phyloP scores from a whole-genome alignment of 441 rosid species.

The Cnidoscolus chayamansa region DNA sequence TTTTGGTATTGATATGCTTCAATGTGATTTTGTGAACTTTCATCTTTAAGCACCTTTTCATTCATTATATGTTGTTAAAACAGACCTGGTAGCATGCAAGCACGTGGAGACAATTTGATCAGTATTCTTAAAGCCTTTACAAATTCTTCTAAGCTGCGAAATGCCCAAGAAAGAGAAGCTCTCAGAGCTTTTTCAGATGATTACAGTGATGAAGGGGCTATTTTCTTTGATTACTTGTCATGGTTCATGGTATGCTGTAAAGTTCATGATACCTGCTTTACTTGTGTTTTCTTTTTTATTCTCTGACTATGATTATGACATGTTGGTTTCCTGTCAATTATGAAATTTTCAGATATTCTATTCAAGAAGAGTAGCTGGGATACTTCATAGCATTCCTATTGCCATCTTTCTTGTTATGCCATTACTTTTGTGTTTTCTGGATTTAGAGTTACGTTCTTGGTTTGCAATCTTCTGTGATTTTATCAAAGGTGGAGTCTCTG shows the following conservation, averaged over 20 bases:
- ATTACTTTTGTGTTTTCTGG: slow-evolving; percentile 48
- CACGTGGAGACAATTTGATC: slow-evolving; percentile 90
- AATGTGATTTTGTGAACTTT: slow-evolving; percentile 19
- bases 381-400: slow-evolving; percentile 74
- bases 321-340: slow-evolving; percentile 14
- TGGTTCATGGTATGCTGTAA: slow-evolving; percentile 58
- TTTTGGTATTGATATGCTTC: slow-evolving; percentile 53
- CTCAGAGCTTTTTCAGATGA: slow-evolving; percentile 34
- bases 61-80: slow-evolving; percentile 33
- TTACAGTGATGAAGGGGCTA: slow-evolving; percentile 59
- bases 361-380: slow-evolving; percentile 63
- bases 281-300: slow-evolving; percentile 8
- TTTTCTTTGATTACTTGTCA: slow-evolving; percentile 93
- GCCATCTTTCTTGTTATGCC: slow-evolving; percentile 63
- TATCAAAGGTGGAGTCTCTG: slow-evolving; percentile 59
- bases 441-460: slow-evolving; percentile 40
- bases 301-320: neutral
- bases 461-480: slow-evolving; percentile 56
- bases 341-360: slow-evolving; percentile 65
- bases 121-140: slow-evolving; percentile 71
- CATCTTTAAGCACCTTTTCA: slow-evolving; percentile 34
- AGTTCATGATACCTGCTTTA: slow-evolving; percentile 10
- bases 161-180: slow-evolving; percentile 53
- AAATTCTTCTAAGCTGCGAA: slow-evolving; percentile 65
- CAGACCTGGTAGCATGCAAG: slow-evolving; percentile 99